phyloP scores from a whole-genome alignment of 352 stramenopile genomes.

The Vaucheria bursata region DNA sequence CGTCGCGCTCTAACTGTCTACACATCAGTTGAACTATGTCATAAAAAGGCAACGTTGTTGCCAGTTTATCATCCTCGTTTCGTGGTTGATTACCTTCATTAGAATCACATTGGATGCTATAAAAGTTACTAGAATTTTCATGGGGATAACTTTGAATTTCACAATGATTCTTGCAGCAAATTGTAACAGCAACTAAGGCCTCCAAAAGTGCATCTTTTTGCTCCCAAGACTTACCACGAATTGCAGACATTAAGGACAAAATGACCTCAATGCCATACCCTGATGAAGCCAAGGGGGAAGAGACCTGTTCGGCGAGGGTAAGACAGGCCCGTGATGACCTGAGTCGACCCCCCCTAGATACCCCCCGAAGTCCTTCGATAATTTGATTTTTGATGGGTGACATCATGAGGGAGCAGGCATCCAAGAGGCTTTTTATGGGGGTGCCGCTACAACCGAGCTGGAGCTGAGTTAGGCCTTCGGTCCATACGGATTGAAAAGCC shows the following conservation, averaged over 20 bases:
- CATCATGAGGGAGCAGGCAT: conserved; percentile 5
- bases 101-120: background rate
- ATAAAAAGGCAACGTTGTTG: conserved; percentile 15
- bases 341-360: conserved; percentile 22
- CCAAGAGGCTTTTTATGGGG: background rate
- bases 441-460: conserved; percentile 17
- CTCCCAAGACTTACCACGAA: conserved; percentile 38
- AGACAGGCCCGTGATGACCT: conserved; percentile 10
- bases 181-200: conserved; percentile 20
- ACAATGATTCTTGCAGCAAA: conserved; percentile 19
- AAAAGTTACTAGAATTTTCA: background rate
- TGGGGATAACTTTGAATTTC: conserved; percentile 5
- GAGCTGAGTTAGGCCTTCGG: conserved; percentile 43
- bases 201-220: conserved; percentile 42
- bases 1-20: conserved; percentile 18
- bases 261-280: conserved; percentile 13
- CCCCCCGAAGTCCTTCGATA: conserved; percentile 1
- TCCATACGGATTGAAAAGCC: conserved; percentile 26
- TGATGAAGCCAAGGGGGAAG: conserved; percentile 6
- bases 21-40: conserved; percentile 29
- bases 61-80: conserved; percentile 10
- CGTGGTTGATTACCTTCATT: background rate
- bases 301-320: conserved; percentile 23
- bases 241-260: conserved; percentile 10
- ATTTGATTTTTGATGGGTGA: conserved; percentile 19